These are phyloP conservation scores for Phytophthora crassamura DNA, from an alignment of 352 stramenopile species.

Conservation along the genomic window DNA sequence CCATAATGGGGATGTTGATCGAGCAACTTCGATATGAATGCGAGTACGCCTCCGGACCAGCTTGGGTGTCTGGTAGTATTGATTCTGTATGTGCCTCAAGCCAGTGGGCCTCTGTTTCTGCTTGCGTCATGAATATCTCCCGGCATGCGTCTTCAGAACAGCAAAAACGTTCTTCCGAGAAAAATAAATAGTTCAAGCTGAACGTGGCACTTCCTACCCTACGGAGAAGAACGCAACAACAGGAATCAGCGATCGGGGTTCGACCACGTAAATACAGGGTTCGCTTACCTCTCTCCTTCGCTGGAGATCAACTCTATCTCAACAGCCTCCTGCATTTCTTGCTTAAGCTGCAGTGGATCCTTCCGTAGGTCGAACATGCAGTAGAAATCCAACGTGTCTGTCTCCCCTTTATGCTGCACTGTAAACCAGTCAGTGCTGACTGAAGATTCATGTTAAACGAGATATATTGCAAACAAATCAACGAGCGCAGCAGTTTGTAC, in stretches of 20 bases:
- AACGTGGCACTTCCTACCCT: conserved; percentile 58
- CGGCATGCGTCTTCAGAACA: conserved; percentile 49
- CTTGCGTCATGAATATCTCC: conserved; percentile 38
- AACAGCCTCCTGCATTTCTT: conserved; percentile 52
- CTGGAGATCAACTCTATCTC: conserved; percentile 47
- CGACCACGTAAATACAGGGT: not conserved
- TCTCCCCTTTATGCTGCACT: conserved; percentile 45
- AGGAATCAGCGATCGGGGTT: not conserved
- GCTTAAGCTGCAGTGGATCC: conserved; percentile 45
- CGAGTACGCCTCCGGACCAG: conserved; percentile 24
- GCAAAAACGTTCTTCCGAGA: conserved; percentile 56
- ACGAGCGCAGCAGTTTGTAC: conserved; percentile 1
- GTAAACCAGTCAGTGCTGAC: conserved; percentile 50
- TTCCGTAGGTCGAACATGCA: conserved; percentile 57
- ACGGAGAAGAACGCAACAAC: not conserved
- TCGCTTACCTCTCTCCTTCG: conserved; percentile 28
- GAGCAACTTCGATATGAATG: conserved; percentile 56
- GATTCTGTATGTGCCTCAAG: conserved; percentile 38
- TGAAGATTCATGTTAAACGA: conserved; percentile 19
- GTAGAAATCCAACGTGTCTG: conserved; percentile 39
- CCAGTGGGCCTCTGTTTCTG: conserved; percentile 47
- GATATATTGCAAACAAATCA: no score
- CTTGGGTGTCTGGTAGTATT: conserved; percentile 13
- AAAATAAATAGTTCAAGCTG: conserved; percentile 80
- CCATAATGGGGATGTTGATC: conserved; percentile 64